phyloP scores from a whole-genome alignment of 2,329 filamentous ascomycete species.

The Cytospora mali region DNA sequence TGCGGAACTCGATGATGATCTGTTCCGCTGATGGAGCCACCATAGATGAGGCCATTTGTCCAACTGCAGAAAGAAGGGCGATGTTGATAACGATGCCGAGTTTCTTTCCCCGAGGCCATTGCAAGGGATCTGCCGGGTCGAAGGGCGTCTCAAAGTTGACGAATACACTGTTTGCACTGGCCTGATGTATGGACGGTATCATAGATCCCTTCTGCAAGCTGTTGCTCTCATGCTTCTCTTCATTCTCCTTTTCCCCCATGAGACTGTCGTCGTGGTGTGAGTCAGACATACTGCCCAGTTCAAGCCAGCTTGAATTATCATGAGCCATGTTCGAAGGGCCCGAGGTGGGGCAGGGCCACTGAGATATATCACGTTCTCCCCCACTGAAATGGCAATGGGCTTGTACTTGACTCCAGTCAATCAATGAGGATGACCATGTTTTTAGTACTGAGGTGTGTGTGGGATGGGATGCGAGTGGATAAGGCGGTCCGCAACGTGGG shows the following conservation, averaged over 20 bases:
- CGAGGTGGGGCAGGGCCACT: background rate
- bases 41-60: slow-evolving; percentile 30
- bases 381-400: background rate
- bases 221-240: background rate
- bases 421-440: background rate
- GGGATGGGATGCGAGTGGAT: background rate
- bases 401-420: too few relatives aligned
- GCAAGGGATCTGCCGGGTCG: slow-evolving; percentile 3
- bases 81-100: slow-evolving; percentile 13
- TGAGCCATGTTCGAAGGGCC: background rate
- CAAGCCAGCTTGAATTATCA: background rate
- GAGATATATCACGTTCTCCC: background rate
- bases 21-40: slow-evolving; percentile 30
- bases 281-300: background rate
- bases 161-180: background rate
- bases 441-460: background rate
- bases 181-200: background rate
- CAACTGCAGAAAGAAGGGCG: slow-evolving; percentile 9
- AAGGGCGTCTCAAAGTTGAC: background rate
- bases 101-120: slow-evolving; percentile 6
- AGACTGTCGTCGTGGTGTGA: background rate
- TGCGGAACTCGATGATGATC: slow-evolving; percentile 29
- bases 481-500: background rate
- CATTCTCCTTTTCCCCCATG: background rate
- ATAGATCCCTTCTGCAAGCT: background rate